phyloP scores from a whole-genome alignment of 177 flowering plant species.

The Tripterygium wilfordii region DNA sequence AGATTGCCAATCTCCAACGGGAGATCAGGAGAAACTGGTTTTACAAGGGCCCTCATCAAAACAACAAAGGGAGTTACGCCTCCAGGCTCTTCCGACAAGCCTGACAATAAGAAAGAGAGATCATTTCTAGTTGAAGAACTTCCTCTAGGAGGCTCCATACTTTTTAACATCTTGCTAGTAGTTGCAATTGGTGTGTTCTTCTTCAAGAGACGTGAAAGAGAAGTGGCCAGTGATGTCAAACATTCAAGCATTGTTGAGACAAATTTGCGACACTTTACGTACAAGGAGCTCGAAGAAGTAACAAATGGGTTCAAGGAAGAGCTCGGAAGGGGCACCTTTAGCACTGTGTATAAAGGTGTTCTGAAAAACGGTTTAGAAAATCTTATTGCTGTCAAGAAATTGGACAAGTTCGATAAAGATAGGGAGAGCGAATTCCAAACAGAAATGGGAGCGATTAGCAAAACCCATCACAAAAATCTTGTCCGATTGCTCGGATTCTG shows the following conservation, averaged over 20 bases:
- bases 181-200: not conserved
- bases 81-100: not conserved
- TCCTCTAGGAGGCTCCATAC: too few species aligned
- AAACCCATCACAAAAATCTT: conserved; percentile 1
- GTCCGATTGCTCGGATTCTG: conserved; percentile 2
- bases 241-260: not conserved
- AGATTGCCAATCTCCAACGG: conserved; percentile 30
- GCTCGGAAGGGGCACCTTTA: conserved; percentile 30
- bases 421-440: conserved; percentile 2
- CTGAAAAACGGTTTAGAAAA: not conserved
- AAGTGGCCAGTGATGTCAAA: not conserved
- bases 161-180: not conserved
- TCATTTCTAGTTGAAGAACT: not conserved
- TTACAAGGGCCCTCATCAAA: conserved; percentile 15
- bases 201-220: not conserved
- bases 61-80: not conserved
- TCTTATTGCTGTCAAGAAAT: conserved; percentile 5
- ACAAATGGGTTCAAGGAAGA: conserved; percentile 35
- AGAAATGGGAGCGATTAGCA: conserved; percentile 1
- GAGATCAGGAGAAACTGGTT: not conserved
- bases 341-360: conserved; percentile 26
- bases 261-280: conserved; percentile 11
- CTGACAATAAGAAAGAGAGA: not conserved
- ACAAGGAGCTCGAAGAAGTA: conserved; percentile 19
- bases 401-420: conserved; percentile 1